Conservation (phyloP, 129 eudicot species). For the Chrysanthemum lavandulifolium region DNA sequence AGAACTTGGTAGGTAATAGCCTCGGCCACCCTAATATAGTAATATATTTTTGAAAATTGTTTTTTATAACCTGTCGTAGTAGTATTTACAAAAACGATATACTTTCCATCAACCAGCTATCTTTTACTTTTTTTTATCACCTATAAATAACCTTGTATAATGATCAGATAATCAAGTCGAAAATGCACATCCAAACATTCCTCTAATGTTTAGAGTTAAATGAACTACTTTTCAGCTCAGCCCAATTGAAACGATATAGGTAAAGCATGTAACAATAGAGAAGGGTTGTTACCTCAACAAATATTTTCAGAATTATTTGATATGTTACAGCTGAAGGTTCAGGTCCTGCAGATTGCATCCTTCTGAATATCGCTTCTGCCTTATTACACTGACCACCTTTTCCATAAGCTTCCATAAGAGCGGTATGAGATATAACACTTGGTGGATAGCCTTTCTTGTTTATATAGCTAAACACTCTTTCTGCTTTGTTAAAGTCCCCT, state of each 20-base stretch:
- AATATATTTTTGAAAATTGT: no score
- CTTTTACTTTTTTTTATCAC: no score
- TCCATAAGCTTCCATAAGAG: conserved; percentile 98
- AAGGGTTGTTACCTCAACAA: conserved; percentile 62
- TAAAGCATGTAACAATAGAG: neutral
- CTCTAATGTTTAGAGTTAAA: neutral
- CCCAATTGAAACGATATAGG: neutral
- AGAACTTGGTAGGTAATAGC: no score
- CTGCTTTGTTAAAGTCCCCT: conserved; percentile 85
- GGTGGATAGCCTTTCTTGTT: conserved; percentile 80
- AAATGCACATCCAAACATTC: no score
- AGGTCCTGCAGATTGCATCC: conserved; percentile 91
- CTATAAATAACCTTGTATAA: no score
- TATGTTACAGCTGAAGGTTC: conserved; percentile 94
- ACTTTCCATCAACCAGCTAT: no score
- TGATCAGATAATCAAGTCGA: no score
- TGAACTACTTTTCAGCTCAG: neutral
- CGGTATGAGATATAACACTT: conserved; percentile 82
- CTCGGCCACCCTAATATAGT: no score
- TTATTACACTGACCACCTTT: conserved; percentile 75
- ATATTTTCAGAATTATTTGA: conserved; percentile 87
- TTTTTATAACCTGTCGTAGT: no score
- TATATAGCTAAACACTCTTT: conserved; percentile 66
- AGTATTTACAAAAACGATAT: no score
- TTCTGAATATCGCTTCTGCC: conserved; percentile 86